A percentile compares a stretch with the other conserved stretches of the same genome.
phyloP scores from a whole-genome alignment of 176 grass and related monocot species.

The Zoysia japonica region DNA sequence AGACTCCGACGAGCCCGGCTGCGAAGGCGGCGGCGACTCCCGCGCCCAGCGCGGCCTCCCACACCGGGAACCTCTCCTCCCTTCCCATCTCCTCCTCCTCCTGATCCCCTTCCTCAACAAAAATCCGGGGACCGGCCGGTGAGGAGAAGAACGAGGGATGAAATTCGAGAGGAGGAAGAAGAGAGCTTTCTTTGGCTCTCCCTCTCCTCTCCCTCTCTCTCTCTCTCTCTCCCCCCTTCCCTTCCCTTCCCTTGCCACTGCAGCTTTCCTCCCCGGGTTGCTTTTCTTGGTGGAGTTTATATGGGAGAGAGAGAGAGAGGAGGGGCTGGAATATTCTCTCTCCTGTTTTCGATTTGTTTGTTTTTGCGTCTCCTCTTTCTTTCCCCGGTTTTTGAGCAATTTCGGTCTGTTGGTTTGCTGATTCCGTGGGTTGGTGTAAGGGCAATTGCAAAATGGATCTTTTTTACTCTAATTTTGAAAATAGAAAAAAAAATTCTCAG shows the following conservation, averaged over 20 bases:
- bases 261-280: neutral
- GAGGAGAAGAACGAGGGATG: conserved; percentile 15
- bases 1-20: conserved; percentile 70
- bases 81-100: conserved; percentile 53
- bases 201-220: conserved; percentile 2
- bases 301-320: neutral
- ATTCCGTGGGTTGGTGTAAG: neutral
- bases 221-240: neutral
- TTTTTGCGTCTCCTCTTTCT: neutral
- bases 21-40: conserved; percentile 64
- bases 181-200: conserved; percentile 49
- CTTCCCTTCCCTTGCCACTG: conserved; percentile 12
- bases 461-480: too few relatives aligned
- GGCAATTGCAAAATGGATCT: too few relatives aligned
- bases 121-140: conserved; percentile 38
- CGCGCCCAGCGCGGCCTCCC: conserved; percentile 64
- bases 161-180: conserved; percentile 36
- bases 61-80: conserved; percentile 65
- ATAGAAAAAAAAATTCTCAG: too few relatives aligned
- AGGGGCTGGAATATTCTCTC: conserved; percentile 38
- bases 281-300: conserved; percentile 55
- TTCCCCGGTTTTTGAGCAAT: neutral
- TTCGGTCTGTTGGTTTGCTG: too few relatives aligned
- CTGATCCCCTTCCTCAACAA: neutral
- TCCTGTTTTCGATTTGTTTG: neutral